phyloP scores from a whole-genome alignment of 306 rosid genomes.

The Pueraria montana region DNA sequence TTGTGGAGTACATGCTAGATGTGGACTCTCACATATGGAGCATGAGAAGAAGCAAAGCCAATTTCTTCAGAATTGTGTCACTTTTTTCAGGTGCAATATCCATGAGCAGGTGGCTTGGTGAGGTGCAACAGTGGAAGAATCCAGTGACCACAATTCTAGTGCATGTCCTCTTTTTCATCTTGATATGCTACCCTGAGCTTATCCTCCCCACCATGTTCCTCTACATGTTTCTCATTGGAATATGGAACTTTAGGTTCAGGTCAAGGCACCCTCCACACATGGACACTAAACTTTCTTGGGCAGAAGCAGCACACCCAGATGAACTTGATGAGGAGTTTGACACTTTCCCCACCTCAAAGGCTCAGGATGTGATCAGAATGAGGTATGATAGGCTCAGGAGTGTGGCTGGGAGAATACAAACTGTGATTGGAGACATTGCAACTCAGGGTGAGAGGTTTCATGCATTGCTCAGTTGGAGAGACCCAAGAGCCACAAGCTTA shows the following conservation, averaged over 20 bases:
- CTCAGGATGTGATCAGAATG: constrained; percentile 69
- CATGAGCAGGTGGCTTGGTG: constrained; percentile 74
- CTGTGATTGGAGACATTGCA: constrained; percentile 56
- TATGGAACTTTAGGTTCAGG: constrained; percentile 76
- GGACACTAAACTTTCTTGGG: constrained; percentile 88
- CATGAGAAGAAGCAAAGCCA: constrained; percentile 85
- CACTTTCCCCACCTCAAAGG: constrained; percentile 74
- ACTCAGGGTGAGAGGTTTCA: constrained; percentile 59
- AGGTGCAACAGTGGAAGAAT: constrained; percentile 81
- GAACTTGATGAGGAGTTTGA: constrained; percentile 73
- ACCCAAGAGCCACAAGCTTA: constrained; percentile 56
- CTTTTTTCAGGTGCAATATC: constrained; percentile 72
- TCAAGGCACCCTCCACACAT: constrained; percentile 76
- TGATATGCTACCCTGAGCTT: constrained; percentile 78
- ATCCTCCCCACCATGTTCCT: constrained; percentile 80
- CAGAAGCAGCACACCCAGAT: constrained; percentile 75
- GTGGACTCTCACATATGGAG: constrained; percentile 96
- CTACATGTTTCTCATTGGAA: constrained; percentile 85
- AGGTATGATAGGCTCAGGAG: constrained; percentile 83
- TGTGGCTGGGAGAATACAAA: constrained; percentile 59
- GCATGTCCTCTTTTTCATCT: constrained; percentile 72
- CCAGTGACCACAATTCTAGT: constrained; percentile 75
- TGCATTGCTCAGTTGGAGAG: constrained; percentile 53
- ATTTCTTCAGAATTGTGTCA: constrained; percentile 77
- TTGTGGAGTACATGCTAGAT: constrained; percentile 88